Conservation (phyloP, 1,284 basidiomycete genomes). For the Chondrostereum purpureum region DNA sequence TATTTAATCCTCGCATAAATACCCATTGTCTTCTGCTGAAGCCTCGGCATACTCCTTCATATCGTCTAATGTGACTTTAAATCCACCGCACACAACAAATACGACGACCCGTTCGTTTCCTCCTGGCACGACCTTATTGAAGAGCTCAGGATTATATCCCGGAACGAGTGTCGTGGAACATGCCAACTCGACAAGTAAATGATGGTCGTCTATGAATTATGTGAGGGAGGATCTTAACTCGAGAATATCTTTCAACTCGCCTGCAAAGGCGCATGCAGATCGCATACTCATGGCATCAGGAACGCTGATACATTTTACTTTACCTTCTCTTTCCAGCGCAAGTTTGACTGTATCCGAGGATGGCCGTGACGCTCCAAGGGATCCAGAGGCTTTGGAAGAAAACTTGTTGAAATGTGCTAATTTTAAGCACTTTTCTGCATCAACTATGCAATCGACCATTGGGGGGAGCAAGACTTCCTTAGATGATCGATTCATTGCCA, state of each 20-base stretch:
- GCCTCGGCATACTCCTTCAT: constrained; percentile 37
- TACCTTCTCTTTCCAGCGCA: constrained; percentile 51
- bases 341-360: constrained; percentile 53
- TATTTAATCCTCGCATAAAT: not conserved
- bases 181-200: constrained; percentile 64
- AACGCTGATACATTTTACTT: constrained; percentile 49
- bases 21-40: constrained; percentile 27
- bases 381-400: constrained; percentile 58
- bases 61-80: constrained; percentile 56
- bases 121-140: constrained; percentile 38
- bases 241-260: constrained; percentile 30
- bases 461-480: constrained; percentile 28
- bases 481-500: constrained; percentile 44
- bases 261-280: constrained; percentile 45
- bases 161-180: constrained; percentile 62
- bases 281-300: constrained; percentile 67
- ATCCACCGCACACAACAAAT: constrained; percentile 68
- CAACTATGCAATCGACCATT: constrained; percentile 31
- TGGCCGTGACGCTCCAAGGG: constrained; percentile 63
- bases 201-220: constrained; percentile 57
- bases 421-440: constrained; percentile 34
- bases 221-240: not conserved
- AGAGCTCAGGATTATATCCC: constrained; percentile 53
- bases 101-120: constrained; percentile 36
- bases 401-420: constrained; percentile 51